A percentile compares a stretch with the other conserved stretches of the same genome.
These are phyloP conservation scores for Phytophthora crassamura DNA, from an alignment of 352 stramenopile species.

Conservation along the genomic window DNA sequence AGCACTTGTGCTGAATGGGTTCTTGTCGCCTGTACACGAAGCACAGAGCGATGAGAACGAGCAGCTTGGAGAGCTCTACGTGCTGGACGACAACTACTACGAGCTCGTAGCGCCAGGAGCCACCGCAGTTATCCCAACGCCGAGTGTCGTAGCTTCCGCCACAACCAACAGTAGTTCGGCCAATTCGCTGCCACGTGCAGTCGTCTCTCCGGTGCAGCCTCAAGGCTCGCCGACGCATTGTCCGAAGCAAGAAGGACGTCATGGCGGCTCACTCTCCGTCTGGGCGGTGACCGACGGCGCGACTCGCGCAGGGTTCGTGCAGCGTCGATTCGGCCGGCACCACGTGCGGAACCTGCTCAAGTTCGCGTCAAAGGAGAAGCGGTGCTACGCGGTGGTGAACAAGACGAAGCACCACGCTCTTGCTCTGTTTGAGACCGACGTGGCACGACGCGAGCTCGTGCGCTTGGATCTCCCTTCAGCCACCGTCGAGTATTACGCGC, in stretches of 20 bases:
- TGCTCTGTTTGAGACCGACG: conserved; percentile 41
- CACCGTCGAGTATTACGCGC: conserved; percentile 40
- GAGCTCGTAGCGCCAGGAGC: conserved; percentile 59
- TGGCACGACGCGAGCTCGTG: conserved; percentile 32
- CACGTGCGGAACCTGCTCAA: conserved; percentile 21
- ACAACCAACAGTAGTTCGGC: conserved; percentile 22
- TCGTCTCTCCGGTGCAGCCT: conserved; percentile 22
- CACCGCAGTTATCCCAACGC: conserved; percentile 11
- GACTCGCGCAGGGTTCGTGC: conserved; percentile 40
- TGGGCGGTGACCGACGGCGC: conserved; percentile 49
- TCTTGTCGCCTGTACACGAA: conserved; percentile 41
- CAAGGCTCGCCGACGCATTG: conserved; percentile 2
- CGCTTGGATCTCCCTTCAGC: conserved; percentile 31
- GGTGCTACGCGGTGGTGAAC: conserved; percentile 49
- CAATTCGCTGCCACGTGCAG: conserved; percentile 9
- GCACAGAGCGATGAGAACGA: conserved; percentile 24
- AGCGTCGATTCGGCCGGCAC: conserved; percentile 12
- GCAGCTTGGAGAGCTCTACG: conserved; percentile 32
- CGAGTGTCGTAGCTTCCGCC: conserved; percentile 14
- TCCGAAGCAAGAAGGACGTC: conserved; percentile 6
- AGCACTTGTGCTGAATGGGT: conserved; percentile 41
- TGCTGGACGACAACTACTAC: conserved; percentile 45
- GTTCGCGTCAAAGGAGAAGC: conserved; percentile 7
- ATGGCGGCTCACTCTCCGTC: conserved; percentile 27
- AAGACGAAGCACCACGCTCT: conserved; percentile 37